Evolutionary conservation across 768 basidiomycete genomes (phyloP), one percentile per base, ranked within the genome.

Genomic region (Suillus lakei): DNA sequence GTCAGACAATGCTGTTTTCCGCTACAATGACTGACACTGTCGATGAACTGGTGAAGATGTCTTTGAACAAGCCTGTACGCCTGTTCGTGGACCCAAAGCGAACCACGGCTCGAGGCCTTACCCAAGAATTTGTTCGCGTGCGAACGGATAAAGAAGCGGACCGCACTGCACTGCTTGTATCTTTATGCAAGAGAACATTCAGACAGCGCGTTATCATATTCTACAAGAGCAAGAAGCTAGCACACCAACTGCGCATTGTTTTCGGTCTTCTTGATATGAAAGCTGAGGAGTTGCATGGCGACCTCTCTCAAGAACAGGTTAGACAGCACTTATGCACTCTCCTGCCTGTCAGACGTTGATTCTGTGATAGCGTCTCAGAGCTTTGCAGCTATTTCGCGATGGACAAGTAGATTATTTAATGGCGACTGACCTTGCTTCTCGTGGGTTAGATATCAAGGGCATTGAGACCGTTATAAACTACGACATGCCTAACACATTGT

Each of bases 21-120:
- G 98, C 98, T 3, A 99, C 98, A 1, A 99, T 99, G 92, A 98
- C 96, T 5, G 98, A 99, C 77, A 91, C 92, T 1, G 92, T 99
- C 10, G 94, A 98, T 71, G 91, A 96, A 73, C 86, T 99, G 56
- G 92, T 99, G 64, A 90, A 89, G 72, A 91, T 99, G 85, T 94
- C 93, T 15, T 80, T 99, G 58, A 91, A 95, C 76, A 95, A 91
- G 75, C 98, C 98, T 6, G 93, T 96, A 10, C 86, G 96, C 51
- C 84, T 99, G 38, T 98, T 98, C 75, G 96, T 99, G 26, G 98
- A 99, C 73, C 95, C 95, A 9, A 96, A 96, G 75, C 87, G 91
- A 64, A 89, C 85, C 36, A 95, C 92, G 0, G 96, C 97, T 16
- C 87, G 88, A 53, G 91, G 91, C 16, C 85, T 99, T 43, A 77